These are phyloP conservation scores for Globisporangium canariense DNA, from an alignment of 352 stramenopile genomes.

Conservation along the genomic window DNA sequence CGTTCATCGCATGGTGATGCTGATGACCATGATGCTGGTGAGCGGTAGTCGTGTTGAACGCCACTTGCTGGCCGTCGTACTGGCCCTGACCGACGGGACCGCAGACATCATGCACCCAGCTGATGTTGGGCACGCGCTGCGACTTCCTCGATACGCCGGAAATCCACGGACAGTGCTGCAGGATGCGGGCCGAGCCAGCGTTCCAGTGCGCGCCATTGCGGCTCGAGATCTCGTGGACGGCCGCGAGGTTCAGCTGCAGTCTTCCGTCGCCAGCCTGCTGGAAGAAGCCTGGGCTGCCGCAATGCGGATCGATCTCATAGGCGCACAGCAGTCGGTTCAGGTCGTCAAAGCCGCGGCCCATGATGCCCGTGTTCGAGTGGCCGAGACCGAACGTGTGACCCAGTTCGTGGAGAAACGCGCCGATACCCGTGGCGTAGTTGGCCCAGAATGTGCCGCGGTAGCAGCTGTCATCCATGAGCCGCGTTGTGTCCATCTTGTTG, in stretches of 20 bases:
- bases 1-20: neutral
- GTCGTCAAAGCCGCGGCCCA: conserved; percentile 70
- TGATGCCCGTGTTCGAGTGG: conserved; percentile 54
- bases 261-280: conserved; percentile 20
- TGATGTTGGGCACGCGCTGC: conserved; percentile 30
- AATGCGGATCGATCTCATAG: conserved; percentile 31
- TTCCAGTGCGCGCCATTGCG: conserved; percentile 55
- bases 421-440: conserved; percentile 63
- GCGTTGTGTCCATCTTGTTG: conserved; percentile 36
- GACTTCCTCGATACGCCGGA: conserved; percentile 32
- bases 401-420: conserved; percentile 62
- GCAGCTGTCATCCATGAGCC: conserved; percentile 61
- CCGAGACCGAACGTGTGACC: conserved; percentile 63
- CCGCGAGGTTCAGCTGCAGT: conserved; percentile 33
- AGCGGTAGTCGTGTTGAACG: conserved; percentile 20
- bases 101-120: conserved; percentile 40
- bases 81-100: conserved; percentile 42
- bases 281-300: conserved; percentile 27
- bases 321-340: conserved; percentile 61
- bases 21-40: neutral
- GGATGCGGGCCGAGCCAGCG: conserved; percentile 41
- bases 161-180: conserved; percentile 56
- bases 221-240: conserved; percentile 28
- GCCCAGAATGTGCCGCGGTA: conserved; percentile 54
- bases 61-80: conserved; percentile 39